Conservation (phyloP, 225 moss, liverwort and hornwort species). For the Marchantia polymorpha region DNA sequence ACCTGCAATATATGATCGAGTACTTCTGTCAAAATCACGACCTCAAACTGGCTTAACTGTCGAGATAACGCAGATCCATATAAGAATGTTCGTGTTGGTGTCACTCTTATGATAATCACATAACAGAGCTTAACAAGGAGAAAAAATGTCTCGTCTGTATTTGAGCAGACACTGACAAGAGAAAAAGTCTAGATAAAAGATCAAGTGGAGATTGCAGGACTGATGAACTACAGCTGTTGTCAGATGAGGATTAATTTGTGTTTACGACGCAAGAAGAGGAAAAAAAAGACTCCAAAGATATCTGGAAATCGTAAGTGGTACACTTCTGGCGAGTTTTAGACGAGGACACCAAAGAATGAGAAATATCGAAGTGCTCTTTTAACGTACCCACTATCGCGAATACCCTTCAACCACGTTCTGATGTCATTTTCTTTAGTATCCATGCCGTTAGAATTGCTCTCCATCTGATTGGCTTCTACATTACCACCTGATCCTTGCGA, state of each 20-base stretch:
- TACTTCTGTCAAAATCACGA: background rate
- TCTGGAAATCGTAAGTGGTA: no score
- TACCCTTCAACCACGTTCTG: conserved; percentile 90
- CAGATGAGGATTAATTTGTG: no score
- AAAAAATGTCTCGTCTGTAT: no score
- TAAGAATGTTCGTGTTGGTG: no score
- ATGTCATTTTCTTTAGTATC: conserved; percentile 72
- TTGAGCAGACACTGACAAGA: no score
- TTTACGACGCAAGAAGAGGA: background rate
- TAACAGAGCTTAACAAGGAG: no score
- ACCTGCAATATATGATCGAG: conserved; percentile 43
- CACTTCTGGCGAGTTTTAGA: background rate
- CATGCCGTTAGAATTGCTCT: conserved; percentile 32
- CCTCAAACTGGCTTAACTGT: background rate
- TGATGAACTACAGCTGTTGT: no score
- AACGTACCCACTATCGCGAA: conserved; percentile 85
- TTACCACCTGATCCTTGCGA: conserved; percentile 48
- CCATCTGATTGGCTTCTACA: conserved; percentile 56
- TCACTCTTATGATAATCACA: no score
- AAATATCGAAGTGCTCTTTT: background rate
- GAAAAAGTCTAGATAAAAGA: no score
- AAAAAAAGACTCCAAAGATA: background rate
- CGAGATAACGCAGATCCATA: background rate
- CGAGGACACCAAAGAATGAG: background rate
- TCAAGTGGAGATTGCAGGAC: no score